These are phyloP conservation scores for Malus orientalis DNA, from an alignment of 306 rosid genomes.

Conservation along the genomic window DNA sequence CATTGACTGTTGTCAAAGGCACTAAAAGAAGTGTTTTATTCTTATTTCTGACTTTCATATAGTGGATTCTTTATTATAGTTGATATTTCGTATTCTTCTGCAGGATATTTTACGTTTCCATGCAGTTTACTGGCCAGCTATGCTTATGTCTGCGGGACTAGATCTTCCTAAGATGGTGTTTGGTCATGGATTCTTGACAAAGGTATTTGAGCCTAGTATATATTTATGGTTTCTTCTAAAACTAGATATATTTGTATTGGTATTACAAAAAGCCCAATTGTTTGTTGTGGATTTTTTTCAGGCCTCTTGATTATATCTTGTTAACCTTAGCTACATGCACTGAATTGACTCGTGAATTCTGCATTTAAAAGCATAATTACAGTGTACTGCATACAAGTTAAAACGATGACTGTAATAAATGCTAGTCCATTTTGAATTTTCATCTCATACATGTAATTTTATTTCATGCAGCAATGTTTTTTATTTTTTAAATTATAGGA, in stretches of 20 bases:
- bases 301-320: not conserved
- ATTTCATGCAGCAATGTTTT: conserved; percentile 67
- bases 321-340: not conserved
- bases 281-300: not conserved
- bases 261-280: not conserved
- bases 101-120: conserved; percentile 96
- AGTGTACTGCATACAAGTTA: not conserved
- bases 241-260: conserved; percentile 1
- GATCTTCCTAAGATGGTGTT: conserved; percentile 87
- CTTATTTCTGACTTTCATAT: not conserved
- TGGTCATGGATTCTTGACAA: conserved; percentile 96
- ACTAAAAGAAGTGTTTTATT: not conserved
- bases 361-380: not conserved
- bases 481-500: conserved; percentile 74
- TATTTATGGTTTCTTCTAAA: conserved; percentile 11
- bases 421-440: conserved; percentile 18
- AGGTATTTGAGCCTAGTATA: conserved; percentile 44
- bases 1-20: not conserved
- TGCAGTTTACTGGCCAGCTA: conserved; percentile 98
- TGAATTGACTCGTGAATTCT: not conserved
- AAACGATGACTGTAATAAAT: conserved; percentile 7
- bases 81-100: conserved; percentile 13
- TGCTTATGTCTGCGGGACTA: conserved; percentile 93
- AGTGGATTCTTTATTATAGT: not conserved
- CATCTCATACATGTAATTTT: conserved; percentile 41